Conservation (phyloP, 2,329 filamentous ascomycete species). For the Phialophora macrospora region DNA sequence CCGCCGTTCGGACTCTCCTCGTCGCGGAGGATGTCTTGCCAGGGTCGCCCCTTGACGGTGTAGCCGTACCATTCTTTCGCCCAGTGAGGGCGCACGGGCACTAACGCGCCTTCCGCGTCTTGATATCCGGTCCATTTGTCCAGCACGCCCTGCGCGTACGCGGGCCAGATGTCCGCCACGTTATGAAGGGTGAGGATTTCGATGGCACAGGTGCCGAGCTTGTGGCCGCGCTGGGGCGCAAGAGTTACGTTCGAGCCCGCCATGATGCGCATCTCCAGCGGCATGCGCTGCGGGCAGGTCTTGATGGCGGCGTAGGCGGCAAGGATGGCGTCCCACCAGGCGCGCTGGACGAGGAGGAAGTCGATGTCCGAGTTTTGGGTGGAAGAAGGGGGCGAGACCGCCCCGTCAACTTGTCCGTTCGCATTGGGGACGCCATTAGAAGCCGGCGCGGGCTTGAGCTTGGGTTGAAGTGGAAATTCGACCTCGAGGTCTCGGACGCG, state of each 20-base stretch:
- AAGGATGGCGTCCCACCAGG: constrained; percentile 58
- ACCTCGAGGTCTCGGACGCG: constrained; percentile 54
- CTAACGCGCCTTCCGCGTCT: constrained; percentile 15
- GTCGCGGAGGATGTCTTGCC: constrained; percentile 27
- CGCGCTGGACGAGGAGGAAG: constrained; percentile 51
- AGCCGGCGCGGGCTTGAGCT: constrained; percentile 9
- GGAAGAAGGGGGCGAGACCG: not conserved
- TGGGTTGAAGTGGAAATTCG: constrained; percentile 51
- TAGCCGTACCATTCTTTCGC: constrained; percentile 36
- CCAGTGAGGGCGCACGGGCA: constrained; percentile 34
- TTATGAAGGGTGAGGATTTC: constrained; percentile 34
- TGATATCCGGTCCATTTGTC: constrained; percentile 34
- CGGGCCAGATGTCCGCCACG: constrained; percentile 31
- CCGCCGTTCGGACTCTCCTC: constrained; percentile 26
- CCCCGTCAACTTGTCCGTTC: constrained; percentile 8
- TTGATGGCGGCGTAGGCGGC: constrained; percentile 29
- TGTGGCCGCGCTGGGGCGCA: constrained; percentile 32
- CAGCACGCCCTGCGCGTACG: constrained; percentile 33
- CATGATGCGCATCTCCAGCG: constrained; percentile 37
- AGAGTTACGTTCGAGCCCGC: constrained; percentile 32
- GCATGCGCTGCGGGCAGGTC: constrained; percentile 33
- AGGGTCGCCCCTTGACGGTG: constrained; percentile 21
- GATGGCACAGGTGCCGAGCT: constrained; percentile 31
- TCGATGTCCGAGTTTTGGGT: constrained; percentile 45
- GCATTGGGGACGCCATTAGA: constrained; percentile 1